Conservation (phyloP, 129 eudicot genomes). For the Pittosporum tobira region DNA sequence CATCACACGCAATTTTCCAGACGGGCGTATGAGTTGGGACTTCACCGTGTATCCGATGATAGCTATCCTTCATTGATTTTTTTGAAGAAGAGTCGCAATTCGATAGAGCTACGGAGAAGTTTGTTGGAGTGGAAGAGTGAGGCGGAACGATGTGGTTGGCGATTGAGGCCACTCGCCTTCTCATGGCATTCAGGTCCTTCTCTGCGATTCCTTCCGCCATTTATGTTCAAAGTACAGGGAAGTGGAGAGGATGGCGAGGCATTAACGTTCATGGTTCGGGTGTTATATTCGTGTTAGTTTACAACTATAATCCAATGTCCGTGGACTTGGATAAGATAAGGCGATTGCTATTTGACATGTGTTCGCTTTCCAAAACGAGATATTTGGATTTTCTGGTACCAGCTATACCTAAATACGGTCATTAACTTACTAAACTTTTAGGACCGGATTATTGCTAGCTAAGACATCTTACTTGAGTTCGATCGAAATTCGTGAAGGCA, state of each 20-base stretch:
- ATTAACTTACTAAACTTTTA: too few relatives aligned
- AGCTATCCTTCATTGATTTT: constrained; percentile 43
- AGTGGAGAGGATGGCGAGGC: background rate
- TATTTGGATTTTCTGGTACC: too few relatives aligned
- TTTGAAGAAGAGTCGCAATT: constrained; percentile 22
- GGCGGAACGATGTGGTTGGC: constrained; percentile 49
- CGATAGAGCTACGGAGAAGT: constrained; percentile 4
- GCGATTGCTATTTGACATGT: too few relatives aligned
- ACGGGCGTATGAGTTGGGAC: constrained; percentile 41
- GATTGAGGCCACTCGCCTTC: constrained; percentile 54
- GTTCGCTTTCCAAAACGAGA: too few relatives aligned
- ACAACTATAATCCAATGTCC: background rate
- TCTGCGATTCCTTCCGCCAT: constrained; percentile 34
- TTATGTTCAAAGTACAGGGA: background rate
- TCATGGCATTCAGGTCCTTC: constrained; percentile 28
- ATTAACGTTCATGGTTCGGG: too few relatives aligned
- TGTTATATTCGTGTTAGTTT: too few relatives aligned
- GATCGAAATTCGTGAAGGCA: too few relatives aligned
- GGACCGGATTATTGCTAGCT: too few relatives aligned
- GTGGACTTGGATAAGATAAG: constrained; percentile 12
- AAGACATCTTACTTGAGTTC: too few relatives aligned
- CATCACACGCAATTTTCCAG: constrained; percentile 60
- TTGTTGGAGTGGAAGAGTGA: constrained; percentile 7
- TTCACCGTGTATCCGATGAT: constrained; percentile 69
- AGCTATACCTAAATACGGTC: too few relatives aligned